Conservation (phyloP, 371 early-diverging fungal species). For the Lichtheimia hyalospora region DNA sequence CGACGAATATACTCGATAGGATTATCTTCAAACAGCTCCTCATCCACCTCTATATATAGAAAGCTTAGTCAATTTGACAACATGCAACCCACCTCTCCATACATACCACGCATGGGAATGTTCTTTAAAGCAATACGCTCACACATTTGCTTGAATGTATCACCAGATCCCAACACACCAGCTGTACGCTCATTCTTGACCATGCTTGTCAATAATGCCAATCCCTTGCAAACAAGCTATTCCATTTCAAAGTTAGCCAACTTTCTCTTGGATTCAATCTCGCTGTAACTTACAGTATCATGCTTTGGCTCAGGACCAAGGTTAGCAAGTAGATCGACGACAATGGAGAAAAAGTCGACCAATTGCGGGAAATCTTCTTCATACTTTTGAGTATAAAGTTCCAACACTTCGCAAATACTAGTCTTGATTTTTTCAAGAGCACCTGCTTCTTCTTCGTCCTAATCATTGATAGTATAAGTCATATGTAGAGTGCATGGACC, state of each 20-base stretch:
- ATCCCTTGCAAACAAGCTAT: conserved; percentile 85
- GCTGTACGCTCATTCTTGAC: conserved; percentile 76
- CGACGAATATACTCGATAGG: conserved; percentile 91
- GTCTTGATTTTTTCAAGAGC: conserved; percentile 86
- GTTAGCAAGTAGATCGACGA: conserved; percentile 82
- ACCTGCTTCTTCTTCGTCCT: conserved; percentile 88
- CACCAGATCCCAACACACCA: conserved; percentile 67
- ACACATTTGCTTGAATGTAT: conserved; percentile 77
- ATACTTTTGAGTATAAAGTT: conserved; percentile 87
- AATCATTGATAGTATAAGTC: neutral
- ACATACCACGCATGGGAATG: conserved; percentile 75
- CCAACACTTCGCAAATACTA: conserved; percentile 85
- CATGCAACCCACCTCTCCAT: neutral
- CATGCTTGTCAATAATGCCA: conserved; percentile 87
- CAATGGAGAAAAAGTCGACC: conserved; percentile 78
- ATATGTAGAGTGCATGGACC: too few relatives aligned
- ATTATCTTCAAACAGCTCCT: conserved; percentile 95
- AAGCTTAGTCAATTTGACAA: neutral
- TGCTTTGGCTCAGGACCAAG: conserved; percentile 72
- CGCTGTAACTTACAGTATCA: conserved; percentile 65
- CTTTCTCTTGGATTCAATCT: neutral
- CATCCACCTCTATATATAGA: conserved; percentile 69
- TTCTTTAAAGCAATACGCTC: conserved; percentile 94
- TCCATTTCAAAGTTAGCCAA: neutral
- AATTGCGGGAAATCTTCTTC: conserved; percentile 85